A percentile compares a stretch with the other conserved stretches of the same genome.
These are phyloP conservation scores for Castanospermum australe DNA, from an alignment of 306 rosid genomes.

Conservation along the genomic window DNA sequence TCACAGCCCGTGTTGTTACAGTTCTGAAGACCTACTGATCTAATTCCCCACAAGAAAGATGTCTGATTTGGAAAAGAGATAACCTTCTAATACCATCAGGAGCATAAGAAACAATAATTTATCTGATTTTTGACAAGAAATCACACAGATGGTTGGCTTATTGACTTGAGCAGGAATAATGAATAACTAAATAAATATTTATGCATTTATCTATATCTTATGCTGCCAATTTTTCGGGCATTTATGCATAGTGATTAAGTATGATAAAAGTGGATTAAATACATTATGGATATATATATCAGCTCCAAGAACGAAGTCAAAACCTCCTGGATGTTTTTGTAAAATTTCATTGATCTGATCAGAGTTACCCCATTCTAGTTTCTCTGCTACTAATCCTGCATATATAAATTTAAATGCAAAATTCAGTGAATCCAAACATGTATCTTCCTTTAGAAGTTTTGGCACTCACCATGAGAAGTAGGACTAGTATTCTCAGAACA, in stretches of 20 bases:
- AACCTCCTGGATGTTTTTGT: slow-evolving; percentile 61
- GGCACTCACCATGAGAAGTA: slow-evolving; percentile 55
- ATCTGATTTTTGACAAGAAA: neutral
- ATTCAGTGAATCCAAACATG: neutral
- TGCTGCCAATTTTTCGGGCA: neutral
- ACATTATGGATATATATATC: slow-evolving; percentile 80
- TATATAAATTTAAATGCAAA: neutral
- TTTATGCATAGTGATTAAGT: slow-evolving; percentile 5
- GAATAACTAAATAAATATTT: neutral
- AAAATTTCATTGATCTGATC: slow-evolving; percentile 63
- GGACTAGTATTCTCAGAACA: slow-evolving; percentile 48
- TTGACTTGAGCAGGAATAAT: neutral
- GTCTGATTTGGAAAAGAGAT: neutral
- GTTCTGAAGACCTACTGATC: neutral
- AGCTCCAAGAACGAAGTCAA: slow-evolving; percentile 89
- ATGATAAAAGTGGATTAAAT: slow-evolving; percentile 10
- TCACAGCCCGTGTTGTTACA: neutral
- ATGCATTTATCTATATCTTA: neutral
- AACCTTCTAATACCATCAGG: neutral
- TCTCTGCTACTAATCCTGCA: slow-evolving; percentile 73
- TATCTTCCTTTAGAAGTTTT: slow-evolving; percentile 14
- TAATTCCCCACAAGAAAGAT: neutral
- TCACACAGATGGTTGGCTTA: neutral
- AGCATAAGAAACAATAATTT: neutral
- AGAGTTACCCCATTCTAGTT: slow-evolving; percentile 89